phyloP scores from a whole-genome alignment of 2,329 filamentous ascomycete species.

The Trichoderma koningiopsis region DNA sequence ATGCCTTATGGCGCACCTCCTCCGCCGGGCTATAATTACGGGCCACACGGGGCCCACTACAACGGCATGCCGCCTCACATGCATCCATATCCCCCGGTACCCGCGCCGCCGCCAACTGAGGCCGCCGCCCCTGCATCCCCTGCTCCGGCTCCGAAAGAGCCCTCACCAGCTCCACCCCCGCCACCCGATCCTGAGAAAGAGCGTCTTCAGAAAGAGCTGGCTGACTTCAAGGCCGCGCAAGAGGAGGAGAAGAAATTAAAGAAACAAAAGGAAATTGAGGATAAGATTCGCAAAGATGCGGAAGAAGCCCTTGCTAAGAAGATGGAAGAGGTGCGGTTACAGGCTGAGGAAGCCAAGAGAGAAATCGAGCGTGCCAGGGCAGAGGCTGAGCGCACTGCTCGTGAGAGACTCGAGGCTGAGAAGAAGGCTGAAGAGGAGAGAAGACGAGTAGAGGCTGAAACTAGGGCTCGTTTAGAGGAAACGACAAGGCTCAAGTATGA shows the following conservation, averaged over 20 bases:
- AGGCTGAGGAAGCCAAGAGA: constrained; percentile 49
- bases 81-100: constrained; percentile 48
- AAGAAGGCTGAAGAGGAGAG: constrained; percentile 51
- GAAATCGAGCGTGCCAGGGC: constrained; percentile 51
- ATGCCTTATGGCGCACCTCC: constrained; percentile 48
- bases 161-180: constrained; percentile 35
- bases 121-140: constrained; percentile 38
- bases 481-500: constrained; percentile 44
- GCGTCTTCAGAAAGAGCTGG: constrained; percentile 62
- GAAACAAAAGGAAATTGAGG: constrained; percentile 48
- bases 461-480: constrained; percentile 41
- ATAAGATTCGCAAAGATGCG: constrained; percentile 49
- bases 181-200: constrained; percentile 59
- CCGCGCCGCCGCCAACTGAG: constrained; percentile 49
- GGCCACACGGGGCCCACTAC: constrained; percentile 31
- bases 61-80: constrained; percentile 40
- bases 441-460: constrained; percentile 40
- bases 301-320: constrained; percentile 47
- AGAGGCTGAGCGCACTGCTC: constrained; percentile 50
- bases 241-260: constrained; percentile 50
- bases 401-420: constrained; percentile 49
- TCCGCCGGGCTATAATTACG: constrained; percentile 37
- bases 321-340: constrained; percentile 46
- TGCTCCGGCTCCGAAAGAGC: constrained; percentile 45
- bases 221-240: constrained; percentile 50